Base-by-base conservation (phyloP, 139 green algal genomes). In the Coelastrella sp. region DNA sequence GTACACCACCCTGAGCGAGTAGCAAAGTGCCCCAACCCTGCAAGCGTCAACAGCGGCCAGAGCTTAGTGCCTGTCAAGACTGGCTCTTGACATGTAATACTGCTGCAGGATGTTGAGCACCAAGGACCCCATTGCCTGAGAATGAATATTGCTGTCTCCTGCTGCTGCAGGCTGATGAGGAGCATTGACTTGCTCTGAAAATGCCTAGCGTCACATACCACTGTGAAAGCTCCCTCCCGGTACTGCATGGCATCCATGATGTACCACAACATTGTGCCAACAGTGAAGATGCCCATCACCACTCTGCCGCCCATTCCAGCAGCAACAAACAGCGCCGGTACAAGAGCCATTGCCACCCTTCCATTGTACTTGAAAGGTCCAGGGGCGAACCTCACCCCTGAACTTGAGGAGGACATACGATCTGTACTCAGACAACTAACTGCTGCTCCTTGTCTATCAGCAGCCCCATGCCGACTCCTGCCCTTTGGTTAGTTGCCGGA, bases 191-290 rank as follows among this genome's bases (percentile, higher is more conserved):
- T 49, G 35, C 35, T 49, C 35, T 49, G 1, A 49, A 49, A 49
- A 49, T 49, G 35, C 35, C 35, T 49, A 49, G 35, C 9, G 35
- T n/a, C 17, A 90, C 80, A 17, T 73, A 89, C 89, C 81, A 89
- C 81, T 10, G 92, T 87, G 85, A 99, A 96, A 4, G 98, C 94
- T 10, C 95, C 97, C 88, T 99, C 96, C 8, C 95, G 91, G 58
- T 95, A 94, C 74, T 95, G 92, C 90, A 98, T 88, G 0, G 94
- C 94, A 87, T 99, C 98, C 92, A 99, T 94, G 27, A 98, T 96
- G 93, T 99, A 99, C 89, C 56, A 91, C 58, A 97, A 85, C 95
- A 98, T 97, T 20, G 92, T 90, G 20, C 96, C 96, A 7, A 97
- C 85, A 17, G 87, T 93, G 24, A 95, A 90, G 9, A 95, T 94